Evolutionary conservation across 1,139 yeast species (phyloP), one percentile per base, ranked within the genome.

Genomic region (Candida tropicalis): DNA sequence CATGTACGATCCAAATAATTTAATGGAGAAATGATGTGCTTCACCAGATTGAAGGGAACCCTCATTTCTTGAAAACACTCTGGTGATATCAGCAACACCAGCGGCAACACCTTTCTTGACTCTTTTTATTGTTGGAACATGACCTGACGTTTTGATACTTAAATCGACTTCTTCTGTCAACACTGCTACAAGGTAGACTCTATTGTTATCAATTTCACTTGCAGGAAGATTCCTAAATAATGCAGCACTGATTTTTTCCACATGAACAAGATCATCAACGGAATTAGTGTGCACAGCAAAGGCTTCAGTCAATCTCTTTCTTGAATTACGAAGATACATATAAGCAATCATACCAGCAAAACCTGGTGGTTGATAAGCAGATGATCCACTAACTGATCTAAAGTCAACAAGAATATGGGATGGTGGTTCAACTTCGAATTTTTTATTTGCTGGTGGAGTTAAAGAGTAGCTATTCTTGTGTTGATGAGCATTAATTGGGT

Each of bases 61-160:
- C 46, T 77, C 79, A 50, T 79, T 80, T 51, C 79, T 74, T 17
- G 89, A 78, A 58, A 89, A 87, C 34, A 88, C 78, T 55, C 96
- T 77, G 7, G 95, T 81, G 43, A 89, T 83, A 64, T 89, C 96
- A 35, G 91, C 81, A 13, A 86, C 95, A 62, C 97, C 97, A 3
- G 91, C 91, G 34, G 95, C 95, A 13, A 89, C 80, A 46, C 96
- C 96, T 58, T 84, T 82, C 57, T 87, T 82, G 37, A 85, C 78
- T 44, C 73, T 59, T 40, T 65, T 63, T n/a, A 80, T 59, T 28
- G 59, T 63, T 27, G 57, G 65, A 25, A 47, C 58, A 27, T 45
- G 57, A 27, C 41, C 46, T 13, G 49, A 51, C 13, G 56, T 62
- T 49, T 66, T 61, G 41, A 58, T 47, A 37, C 55, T 58, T 50